A percentile compares a stretch with the other conserved stretches of the same genome.
Evolutionary conservation across 306 rosid species (phyloP).

Genomic region (Fragaria ananassa): DNA sequence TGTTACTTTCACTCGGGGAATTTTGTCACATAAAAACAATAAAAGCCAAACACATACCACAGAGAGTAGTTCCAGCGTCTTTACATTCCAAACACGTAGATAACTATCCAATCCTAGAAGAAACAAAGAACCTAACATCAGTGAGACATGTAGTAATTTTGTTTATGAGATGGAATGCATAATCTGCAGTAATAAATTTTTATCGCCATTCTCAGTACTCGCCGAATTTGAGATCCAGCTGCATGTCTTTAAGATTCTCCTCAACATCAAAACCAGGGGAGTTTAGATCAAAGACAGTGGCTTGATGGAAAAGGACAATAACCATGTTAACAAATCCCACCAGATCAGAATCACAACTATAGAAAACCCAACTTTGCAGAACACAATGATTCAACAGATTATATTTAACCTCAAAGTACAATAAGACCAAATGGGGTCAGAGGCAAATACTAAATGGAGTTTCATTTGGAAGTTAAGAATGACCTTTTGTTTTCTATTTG

Average conservation of each 20-base stretch:
- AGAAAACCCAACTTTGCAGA: background rate
- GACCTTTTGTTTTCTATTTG: too few species aligned
- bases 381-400: background rate
- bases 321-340: background rate
- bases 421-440: background rate
- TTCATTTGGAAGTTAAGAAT: too few species aligned
- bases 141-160: constrained; percentile 3
- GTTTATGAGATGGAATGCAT: background rate
- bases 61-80: constrained; percentile 80
- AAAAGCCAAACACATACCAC: constrained; percentile 49
- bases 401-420: background rate
- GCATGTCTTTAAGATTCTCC: background rate
- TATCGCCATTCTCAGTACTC: background rate
- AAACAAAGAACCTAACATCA: constrained; percentile 23
- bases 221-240: background rate
- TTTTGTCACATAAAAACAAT: constrained; percentile 8
- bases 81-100: constrained; percentile 83
- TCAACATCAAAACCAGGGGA: constrained; percentile 8
- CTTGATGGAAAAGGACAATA: background rate
- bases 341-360: constrained; percentile 5
- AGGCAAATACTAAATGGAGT: background rate
- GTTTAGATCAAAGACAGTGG: constrained; percentile 1
- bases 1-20: background rate
- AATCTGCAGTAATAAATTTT: background rate
- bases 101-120: constrained; percentile 81